phyloP scores from a whole-genome alignment of 2,329 filamentous ascomycete species.

The Mycosphaerella sp. region DNA sequence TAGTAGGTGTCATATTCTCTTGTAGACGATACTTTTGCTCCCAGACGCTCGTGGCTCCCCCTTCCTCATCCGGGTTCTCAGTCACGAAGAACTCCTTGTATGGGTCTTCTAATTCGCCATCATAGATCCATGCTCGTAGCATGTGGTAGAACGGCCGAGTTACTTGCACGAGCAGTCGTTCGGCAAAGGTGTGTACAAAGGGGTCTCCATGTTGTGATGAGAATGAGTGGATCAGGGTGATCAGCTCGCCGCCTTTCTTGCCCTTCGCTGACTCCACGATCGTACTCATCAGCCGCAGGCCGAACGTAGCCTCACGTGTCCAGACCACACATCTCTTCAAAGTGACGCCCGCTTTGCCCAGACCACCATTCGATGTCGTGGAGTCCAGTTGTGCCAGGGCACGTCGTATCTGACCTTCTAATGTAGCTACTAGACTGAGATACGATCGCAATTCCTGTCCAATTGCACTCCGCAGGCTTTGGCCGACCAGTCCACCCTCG shows the following conservation, averaged over 20 bases:
- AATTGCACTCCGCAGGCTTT: conserved; percentile 85
- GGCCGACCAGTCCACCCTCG: conserved; percentile 77
- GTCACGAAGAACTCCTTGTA: conserved; percentile 93
- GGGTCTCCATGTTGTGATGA: conserved; percentile 92
- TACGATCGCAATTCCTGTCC: conserved; percentile 81
- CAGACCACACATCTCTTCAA: conserved; percentile 93
- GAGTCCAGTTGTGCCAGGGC: conserved; percentile 71
- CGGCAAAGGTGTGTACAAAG: conserved; percentile 87
- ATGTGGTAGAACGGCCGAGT: conserved; percentile 96
- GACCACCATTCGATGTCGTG: conserved; percentile 58
- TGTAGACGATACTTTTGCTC: conserved; percentile 93
- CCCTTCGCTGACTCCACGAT: conserved; percentile 87
- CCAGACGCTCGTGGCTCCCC: conserved; percentile 83
- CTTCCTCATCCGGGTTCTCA: conserved; percentile 60
- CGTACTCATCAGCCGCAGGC: conserved; percentile 81
- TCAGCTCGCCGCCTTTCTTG: conserved; percentile 83
- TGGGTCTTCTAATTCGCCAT: conserved; percentile 94
- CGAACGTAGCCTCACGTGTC: conserved; percentile 96
- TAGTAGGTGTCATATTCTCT: conserved; percentile 80
- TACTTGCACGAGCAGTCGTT: conserved; percentile 76
- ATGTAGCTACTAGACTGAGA: conserved; percentile 77
- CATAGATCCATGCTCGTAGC: conserved; percentile 93
- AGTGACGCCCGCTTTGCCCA: conserved; percentile 84
- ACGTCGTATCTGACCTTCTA: conserved; percentile 85
- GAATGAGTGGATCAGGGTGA: conserved; percentile 88